Percentiles rank a stretch among this genome's conserved stretches.
Evolutionary conservation across 352 stramenopile species (phyloP).

Genomic region (Thalassiosira livingstoniorum): DNA sequence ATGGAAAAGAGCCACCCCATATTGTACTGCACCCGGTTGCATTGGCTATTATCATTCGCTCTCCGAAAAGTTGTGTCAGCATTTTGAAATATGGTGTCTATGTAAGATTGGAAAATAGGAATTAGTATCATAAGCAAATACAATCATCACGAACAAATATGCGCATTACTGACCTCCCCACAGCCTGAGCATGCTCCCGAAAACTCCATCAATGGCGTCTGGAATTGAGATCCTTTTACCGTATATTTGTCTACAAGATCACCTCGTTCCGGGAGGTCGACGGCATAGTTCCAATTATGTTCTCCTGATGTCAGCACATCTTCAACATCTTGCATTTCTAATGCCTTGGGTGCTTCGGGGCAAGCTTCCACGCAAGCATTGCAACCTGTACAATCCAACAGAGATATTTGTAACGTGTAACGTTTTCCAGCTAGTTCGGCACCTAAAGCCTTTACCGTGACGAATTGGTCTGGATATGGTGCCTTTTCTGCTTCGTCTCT

Average conservation of each 20-base stretch:
- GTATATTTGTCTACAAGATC: constrained; percentile 76
- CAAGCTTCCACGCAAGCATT: constrained; percentile 81
- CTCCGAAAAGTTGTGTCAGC: constrained; percentile 83
- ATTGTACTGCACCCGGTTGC: constrained; percentile 78
- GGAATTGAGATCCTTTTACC: constrained; percentile 80
- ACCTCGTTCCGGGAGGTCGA: constrained; percentile 72
- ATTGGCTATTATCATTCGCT: constrained; percentile 85
- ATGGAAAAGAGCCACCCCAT: constrained; percentile 79
- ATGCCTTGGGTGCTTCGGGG: constrained; percentile 75
- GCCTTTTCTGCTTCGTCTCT: constrained; percentile 71
- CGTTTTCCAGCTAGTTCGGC: constrained; percentile 73
- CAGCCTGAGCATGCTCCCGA: constrained; percentile 79
- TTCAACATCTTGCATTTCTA: constrained; percentile 77
- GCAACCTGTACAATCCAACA: constrained; percentile 81
- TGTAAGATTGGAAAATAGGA: background rate
- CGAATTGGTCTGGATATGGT: constrained; percentile 69
- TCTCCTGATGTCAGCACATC: constrained; percentile 53
- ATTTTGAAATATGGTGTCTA: constrained; percentile 79
- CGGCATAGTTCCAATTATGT: constrained; percentile 79
- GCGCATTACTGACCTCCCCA: constrained; percentile 53
- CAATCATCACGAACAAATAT: background rate
- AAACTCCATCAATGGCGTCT: constrained; percentile 79
- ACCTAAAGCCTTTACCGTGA: constrained; percentile 67
- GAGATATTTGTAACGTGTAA: constrained; percentile 79
- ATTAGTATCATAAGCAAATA: background rate